phyloP scores from a whole-genome alignment of 2,329 filamentous ascomycete species.

The Aspergillus jensenii region DNA sequence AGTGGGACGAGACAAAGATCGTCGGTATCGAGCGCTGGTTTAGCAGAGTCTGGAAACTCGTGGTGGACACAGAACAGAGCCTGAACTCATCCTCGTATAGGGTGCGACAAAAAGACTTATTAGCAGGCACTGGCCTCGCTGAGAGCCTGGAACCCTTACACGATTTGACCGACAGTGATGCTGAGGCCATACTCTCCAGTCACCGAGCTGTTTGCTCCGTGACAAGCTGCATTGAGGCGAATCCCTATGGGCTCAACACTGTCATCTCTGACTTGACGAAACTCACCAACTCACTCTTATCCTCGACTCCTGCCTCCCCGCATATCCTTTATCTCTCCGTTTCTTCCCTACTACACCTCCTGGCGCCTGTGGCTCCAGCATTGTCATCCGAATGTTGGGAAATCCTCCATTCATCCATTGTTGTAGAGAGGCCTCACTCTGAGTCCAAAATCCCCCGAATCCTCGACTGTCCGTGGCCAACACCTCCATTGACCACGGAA shows the following conservation, averaged over 20 bases:
- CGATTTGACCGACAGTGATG: constrained; percentile 35
- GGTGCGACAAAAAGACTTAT: constrained; percentile 21
- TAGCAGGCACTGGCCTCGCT: constrained; percentile 21
- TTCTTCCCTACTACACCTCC: constrained; percentile 64
- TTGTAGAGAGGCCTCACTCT: constrained; percentile 1
- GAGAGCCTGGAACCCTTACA: constrained; percentile 26
- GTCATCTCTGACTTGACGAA: constrained; percentile 79
- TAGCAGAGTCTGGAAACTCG: constrained; percentile 62
- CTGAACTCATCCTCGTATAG: constrained; percentile 24
- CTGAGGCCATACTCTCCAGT: constrained; percentile 61
- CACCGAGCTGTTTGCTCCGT: constrained; percentile 69
- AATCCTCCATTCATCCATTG: constrained; percentile 46
- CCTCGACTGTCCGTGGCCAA: constrained; percentile 59
- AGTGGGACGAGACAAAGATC: constrained; percentile 86
- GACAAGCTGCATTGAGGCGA: constrained; percentile 65
- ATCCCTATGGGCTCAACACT: constrained; percentile 78
- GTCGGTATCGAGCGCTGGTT: constrained; percentile 81
- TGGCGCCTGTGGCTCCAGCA: constrained; percentile 77
- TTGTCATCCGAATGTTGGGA: constrained; percentile 81
- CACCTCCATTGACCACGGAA: constrained; percentile 36
- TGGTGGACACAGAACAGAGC: constrained; percentile 38
- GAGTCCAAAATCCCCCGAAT: constrained; percentile 33
- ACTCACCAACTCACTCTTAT: constrained; percentile 68
- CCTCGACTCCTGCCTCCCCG: constrained; percentile 44
- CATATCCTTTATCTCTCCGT: constrained; percentile 45